phyloP scores from a whole-genome alignment of 2,329 filamentous ascomycete species.

The Didymosphaeria variabile region DNA sequence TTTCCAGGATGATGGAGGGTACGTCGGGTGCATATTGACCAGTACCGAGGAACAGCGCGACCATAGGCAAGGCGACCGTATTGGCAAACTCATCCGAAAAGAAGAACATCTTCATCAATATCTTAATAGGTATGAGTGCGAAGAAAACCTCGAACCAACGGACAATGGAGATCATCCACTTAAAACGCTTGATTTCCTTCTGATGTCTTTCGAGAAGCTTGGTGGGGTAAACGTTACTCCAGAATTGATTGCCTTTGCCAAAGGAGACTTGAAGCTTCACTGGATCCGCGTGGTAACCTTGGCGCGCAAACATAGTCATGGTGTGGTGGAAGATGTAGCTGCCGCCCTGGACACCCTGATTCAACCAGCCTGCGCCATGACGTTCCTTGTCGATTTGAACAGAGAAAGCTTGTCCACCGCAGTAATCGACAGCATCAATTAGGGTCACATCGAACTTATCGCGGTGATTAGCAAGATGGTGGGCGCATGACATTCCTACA shows the following conservation, averaged over 20 bases:
- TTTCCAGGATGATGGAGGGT: constrained; percentile 70
- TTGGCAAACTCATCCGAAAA: constrained; percentile 76
- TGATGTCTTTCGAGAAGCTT: constrained; percentile 65
- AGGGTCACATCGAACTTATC: constrained; percentile 72
- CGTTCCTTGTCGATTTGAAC: constrained; percentile 64
- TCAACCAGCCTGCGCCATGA: constrained; percentile 67
- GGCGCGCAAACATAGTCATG: constrained; percentile 69
- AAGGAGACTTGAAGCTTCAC: constrained; percentile 71
- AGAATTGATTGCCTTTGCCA: constrained; percentile 70
- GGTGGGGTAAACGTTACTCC: constrained; percentile 72
- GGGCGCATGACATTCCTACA: constrained; percentile 70
- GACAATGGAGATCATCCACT: constrained; percentile 64
- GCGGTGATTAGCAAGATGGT: constrained; percentile 71
- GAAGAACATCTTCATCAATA: constrained; percentile 72
- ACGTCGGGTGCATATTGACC: constrained; percentile 79
- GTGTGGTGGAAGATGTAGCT: constrained; percentile 74
- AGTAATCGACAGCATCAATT: constrained; percentile 60
- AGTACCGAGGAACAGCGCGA: constrained; percentile 77
- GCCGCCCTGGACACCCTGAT: constrained; percentile 71
- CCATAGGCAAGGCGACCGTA: constrained; percentile 74
- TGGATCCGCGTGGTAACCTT: constrained; percentile 64
- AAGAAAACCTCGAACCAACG: constrained; percentile 69
- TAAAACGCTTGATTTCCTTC: constrained; percentile 64
- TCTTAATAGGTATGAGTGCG: constrained; percentile 68
- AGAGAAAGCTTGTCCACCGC: constrained; percentile 69